Base-by-base conservation (phyloP, 106 monocot species). In the Dendrobium chrysotoxum region DNA sequence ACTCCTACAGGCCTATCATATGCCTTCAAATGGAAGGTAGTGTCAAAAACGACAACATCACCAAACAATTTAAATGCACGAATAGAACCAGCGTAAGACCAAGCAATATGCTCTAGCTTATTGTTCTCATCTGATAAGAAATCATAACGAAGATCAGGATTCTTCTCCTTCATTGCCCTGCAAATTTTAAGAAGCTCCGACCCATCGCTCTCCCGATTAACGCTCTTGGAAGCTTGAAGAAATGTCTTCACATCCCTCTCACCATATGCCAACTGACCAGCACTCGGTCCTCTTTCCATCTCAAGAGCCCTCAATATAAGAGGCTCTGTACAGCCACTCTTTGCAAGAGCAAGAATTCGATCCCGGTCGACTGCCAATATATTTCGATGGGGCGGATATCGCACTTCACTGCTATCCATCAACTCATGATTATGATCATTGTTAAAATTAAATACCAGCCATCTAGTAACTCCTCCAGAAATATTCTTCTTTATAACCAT, bases 361-460 rank as follows among this genome's bases (percentile, higher is more conserved):
- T 92, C 92, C 15, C 88, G 81, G 31, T 95, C 92, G 77, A 72
- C 80, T 66, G 87, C 84, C 5, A 90, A 84, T 79, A 92, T 92
- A 83, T 88, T 86, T 9, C 83, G 77, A 41, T 78, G 78, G 75
- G 86, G 84, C 12, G 84, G 85, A 75, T 82, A 83, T n/a, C 83
- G 73, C 18, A 83, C 44, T 66, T 92, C 87, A 31, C 90, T 80
- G 53, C 80, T 80, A 42, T 95, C 92, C 82, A 92, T 55, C 75
- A 92, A 74, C 57, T 95, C 92, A 66, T 95, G 95, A 81, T 92
- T 92, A 81, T 95, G 95, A 40, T 82, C 80, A 85, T 95, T 95
- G 80, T 79, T 92, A 46, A 90, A 95, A 53, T 88, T 88, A 78
- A 88, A 83, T 9, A 95, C 90, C 18, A 87, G 65, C 95, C 95